Evolutionary conservation across 441 rosid species (phyloP).

Genomic region (Euphorbia corollata): DNA sequence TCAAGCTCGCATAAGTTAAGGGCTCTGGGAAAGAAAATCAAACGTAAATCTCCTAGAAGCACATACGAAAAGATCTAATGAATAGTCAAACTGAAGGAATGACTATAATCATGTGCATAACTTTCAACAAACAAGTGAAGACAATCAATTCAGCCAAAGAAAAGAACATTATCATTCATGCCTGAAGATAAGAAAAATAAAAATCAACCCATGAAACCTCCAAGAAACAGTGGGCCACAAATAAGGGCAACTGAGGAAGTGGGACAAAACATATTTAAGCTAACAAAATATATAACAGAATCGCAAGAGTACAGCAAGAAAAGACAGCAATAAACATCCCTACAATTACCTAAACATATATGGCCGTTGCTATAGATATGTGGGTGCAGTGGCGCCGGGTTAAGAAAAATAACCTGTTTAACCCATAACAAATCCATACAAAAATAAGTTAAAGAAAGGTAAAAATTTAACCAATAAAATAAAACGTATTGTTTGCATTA

Average conservation of each 20-base stretch:
- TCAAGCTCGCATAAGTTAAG: not conserved
- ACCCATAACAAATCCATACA: not conserved
- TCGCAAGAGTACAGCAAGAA: not conserved
- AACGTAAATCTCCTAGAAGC: slow-evolving; percentile 1
- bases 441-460: slow-evolving; percentile 3
- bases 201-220: slow-evolving; percentile 3
- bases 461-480: not conserved
- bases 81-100: not conserved
- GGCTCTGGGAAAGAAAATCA: not conserved
- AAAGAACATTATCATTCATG: slow-evolving; percentile 5
- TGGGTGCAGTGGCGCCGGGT: slow-evolving; percentile 92
- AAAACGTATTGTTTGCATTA: too few species aligned
- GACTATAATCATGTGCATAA: slow-evolving; percentile 7
- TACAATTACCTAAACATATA: slow-evolving; percentile 80
- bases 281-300: not conserved
- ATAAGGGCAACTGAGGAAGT: slow-evolving; percentile 3
- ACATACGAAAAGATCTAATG: not conserved
- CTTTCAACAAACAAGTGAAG: slow-evolving; percentile 17
- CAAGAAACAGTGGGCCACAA: slow-evolving; percentile 12
- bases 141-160: slow-evolving; percentile 11
- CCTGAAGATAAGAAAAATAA: not conserved
- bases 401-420: slow-evolving; percentile 78
- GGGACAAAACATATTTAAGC: slow-evolving; percentile 11
- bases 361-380: slow-evolving; percentile 97
- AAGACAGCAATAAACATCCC: not conserved